Conservation (phyloP, 352 stramenopile genomes). For the Globisporangium paroecandrum region DNA sequence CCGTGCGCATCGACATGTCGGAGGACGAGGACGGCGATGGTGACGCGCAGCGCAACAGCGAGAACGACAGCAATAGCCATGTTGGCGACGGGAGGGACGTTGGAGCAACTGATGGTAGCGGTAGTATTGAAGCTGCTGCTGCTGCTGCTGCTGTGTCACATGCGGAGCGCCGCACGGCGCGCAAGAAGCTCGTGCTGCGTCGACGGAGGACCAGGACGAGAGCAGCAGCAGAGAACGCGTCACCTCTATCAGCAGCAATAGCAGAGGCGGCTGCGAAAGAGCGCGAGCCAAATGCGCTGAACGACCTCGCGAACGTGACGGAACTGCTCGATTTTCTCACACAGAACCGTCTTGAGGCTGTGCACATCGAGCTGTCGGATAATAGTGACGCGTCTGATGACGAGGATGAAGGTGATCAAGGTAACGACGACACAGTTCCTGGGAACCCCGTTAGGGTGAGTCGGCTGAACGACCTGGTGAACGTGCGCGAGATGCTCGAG, state of each 20-base stretch:
- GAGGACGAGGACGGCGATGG: not conserved
- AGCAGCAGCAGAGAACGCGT: not conserved
- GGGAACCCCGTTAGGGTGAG: not conserved
- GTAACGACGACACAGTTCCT: not conserved
- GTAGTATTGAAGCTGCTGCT: not conserved
- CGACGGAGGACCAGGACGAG: not conserved
- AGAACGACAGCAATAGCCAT: not conserved
- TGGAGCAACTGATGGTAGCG: not conserved
- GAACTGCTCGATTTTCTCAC: conserved; percentile 11
- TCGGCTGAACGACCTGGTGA: not conserved
- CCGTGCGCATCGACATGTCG: conserved; percentile 5
- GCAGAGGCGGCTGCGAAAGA: not conserved
- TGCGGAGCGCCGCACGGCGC: not conserved
- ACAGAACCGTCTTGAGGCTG: conserved; percentile 1
- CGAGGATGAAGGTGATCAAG: not conserved
- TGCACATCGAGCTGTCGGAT: conserved; percentile 4
- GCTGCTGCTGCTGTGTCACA: not conserved
- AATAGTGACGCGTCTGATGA: not conserved
- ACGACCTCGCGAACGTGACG: not conserved
- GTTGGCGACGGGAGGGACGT: not conserved
- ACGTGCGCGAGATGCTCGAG: conserved; percentile 4
- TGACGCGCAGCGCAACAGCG: not conserved
- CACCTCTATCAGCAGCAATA: not conserved
- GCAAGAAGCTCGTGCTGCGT: conserved; percentile 8
- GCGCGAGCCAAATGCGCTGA: not conserved